Percentiles rank a stretch among this genome's conserved stretches.
These are phyloP conservation scores for Tricholoma saponaceum DNA, from an alignment of 768 basidiomycete genomes.

Conservation along the genomic window DNA sequence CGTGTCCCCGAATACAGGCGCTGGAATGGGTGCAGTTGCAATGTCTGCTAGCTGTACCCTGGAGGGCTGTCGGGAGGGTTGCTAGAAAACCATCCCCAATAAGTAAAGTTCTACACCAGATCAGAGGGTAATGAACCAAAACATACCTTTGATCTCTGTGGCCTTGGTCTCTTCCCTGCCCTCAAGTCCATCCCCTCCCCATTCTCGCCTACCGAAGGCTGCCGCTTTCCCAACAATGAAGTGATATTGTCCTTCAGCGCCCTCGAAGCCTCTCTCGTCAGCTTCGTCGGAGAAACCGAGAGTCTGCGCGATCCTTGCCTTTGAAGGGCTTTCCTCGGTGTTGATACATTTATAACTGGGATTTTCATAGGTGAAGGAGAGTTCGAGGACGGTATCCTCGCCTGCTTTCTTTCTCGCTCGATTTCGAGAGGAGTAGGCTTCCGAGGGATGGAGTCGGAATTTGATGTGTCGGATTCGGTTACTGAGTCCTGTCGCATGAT, in stretches of 20 bases:
- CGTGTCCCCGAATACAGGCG: conserved; percentile 17
- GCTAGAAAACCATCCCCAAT: background rate
- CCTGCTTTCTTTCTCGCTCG: conserved; percentile 20
- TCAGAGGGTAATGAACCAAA: background rate
- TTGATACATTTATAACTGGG: conserved; percentile 9
- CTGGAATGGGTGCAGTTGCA: conserved; percentile 12
- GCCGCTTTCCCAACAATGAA: conserved; percentile 66
- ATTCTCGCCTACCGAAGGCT: conserved; percentile 32
- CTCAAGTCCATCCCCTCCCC: conserved; percentile 16
- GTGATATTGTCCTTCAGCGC: conserved; percentile 68
- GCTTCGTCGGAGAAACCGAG: conserved; percentile 38
- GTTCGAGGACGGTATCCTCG: conserved; percentile 55
- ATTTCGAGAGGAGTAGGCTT: conserved; percentile 19
- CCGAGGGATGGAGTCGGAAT: conserved; percentile 6
- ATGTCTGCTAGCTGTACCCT: conserved; percentile 21
- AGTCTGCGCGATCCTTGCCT: conserved; percentile 15
- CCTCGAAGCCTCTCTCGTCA: conserved; percentile 46
- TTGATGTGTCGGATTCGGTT: conserved; percentile 1
- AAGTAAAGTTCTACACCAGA: background rate
- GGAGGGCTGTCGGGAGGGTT: conserved; percentile 38
- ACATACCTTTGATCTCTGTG: conserved; percentile 32
- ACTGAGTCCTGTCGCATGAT: conserved; percentile 9
- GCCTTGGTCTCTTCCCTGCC: conserved; percentile 34
- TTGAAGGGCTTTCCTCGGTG: background rate
- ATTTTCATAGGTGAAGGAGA: conserved; percentile 54